Base-by-base conservation (phyloP, 1,284 basidiomycete genomes). In the Anthracocystis setariae region DNA sequence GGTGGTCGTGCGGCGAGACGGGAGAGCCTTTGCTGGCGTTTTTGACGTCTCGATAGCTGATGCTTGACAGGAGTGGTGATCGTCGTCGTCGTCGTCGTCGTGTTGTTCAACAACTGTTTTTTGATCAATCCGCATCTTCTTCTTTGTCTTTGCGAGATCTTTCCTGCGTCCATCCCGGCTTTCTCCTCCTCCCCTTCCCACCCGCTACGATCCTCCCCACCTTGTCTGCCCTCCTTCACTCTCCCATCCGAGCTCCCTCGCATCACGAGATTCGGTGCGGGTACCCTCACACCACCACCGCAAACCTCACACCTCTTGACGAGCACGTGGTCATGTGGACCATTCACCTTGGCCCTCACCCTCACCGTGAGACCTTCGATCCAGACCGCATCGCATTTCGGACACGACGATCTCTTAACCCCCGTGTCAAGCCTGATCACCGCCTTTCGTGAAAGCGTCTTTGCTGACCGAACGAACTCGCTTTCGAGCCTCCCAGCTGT, bases 381-480 rank as follows among this genome's bases (percentile, higher is more conserved):
- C 53, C 35, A 44, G 1, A 53, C 47, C 21, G 54, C 38, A 25
- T 57, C 59, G 44, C 68, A 71, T 21, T 23, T 48, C 1, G 44
- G 27, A 42, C 68, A 71, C 4, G 42, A 39, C 0, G 35, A 27
- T 17, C 62, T 47, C 27, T 71, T 71, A 7, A 61, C 35, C 10
- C 47, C 39, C 17, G 62, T 65, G 29, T 71, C 68, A 20, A 71
- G 32, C 13, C 68, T 27, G 15, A 71, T 71, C n/a, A 71, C 62
- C 47, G 62, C 62, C 46, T 71, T 71, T 4, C 58, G 35, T 1
- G 53, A 56, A 9, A 67, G 49, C 29, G 58, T 46, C 44, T 61
- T 60, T 10, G 58, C 56, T 10, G 53, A 47, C 7, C 62, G 45
- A 29, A 46, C 48, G 38, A 65, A 40, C 39, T 65, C 58, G 32